These are phyloP conservation scores for Citrus maxima DNA, from an alignment of 345 rosid genomes.

Conservation along the genomic window DNA sequence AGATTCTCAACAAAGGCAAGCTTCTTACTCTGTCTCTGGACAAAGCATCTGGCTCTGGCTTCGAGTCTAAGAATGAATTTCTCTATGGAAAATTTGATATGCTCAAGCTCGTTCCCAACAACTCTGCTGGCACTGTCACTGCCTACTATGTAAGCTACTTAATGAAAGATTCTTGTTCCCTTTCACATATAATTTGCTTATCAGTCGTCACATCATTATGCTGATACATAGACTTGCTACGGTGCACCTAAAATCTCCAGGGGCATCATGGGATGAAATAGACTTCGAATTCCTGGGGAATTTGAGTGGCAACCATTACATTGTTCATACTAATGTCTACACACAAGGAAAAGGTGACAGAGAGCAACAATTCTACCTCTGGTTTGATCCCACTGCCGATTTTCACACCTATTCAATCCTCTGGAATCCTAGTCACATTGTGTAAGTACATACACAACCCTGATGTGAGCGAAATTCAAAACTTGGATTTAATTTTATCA, in stretches of 20 bases:
- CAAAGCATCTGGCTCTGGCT: conserved; percentile 34
- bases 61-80: conserved; percentile 34
- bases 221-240: background rate
- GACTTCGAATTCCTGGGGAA: conserved; percentile 83
- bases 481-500: background rate
- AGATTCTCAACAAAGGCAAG: conserved; percentile 29
- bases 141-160: conserved; percentile 27
- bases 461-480: background rate
- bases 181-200: background rate
- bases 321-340: conserved; percentile 61
- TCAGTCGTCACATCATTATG: no score
- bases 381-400: conserved; percentile 68
- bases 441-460: conserved; percentile 32
- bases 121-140: conserved; percentile 49
- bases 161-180: background rate
- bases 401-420: conserved; percentile 72
- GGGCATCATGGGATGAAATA: conserved; percentile 63
- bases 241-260: conserved; percentile 53
- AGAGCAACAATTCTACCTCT: conserved; percentile 71
- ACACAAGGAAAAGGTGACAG: conserved; percentile 66
- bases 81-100: conserved; percentile 30
- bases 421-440: conserved; percentile 55
- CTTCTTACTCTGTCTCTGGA: conserved; percentile 29
- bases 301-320: conserved; percentile 58
- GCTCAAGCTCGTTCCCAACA: conserved; percentile 40